Percentiles rank a stretch among this genome's conserved stretches.
These are phyloP conservation scores for Hanseniaspora singularis DNA, from an alignment of 805 yeast species.

Conservation along the genomic window DNA sequence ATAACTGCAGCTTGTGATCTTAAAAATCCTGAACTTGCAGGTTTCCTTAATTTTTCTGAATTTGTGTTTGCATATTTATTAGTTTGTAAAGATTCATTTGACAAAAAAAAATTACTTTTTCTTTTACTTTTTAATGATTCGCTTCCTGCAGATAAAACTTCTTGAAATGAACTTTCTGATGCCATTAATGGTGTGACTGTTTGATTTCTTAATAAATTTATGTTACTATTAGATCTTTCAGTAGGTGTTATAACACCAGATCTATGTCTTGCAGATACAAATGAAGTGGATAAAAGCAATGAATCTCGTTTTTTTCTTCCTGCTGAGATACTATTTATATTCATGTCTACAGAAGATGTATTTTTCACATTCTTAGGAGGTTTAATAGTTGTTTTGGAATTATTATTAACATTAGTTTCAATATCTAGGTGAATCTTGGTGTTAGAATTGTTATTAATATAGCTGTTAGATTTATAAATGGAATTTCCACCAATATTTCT, in stretches of 20 bases:
- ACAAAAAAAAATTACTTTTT: not conserved
- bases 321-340: not conserved
- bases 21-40: not conserved
- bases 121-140: not conserved
- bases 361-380: not conserved
- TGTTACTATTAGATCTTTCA: not conserved
- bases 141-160: not conserved
- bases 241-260: not conserved
- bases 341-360: not conserved
- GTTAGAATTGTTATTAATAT: not conserved
- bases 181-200: not conserved
- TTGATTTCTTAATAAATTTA: not conserved
- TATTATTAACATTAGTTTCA: not conserved
- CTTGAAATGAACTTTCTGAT: not conserved
- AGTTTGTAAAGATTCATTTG: not conserved
- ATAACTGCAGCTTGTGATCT: not conserved
- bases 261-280: constrained; percentile 24
- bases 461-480: not conserved
- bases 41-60: not conserved
- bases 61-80: not conserved
- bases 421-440: constrained; percentile 3
- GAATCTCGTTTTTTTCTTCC: constrained; percentile 13
- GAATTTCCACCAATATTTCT: constrained; percentile 2
- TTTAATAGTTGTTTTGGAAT: not conserved
- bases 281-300: constrained; percentile 27